Conservation (phyloP, 805 yeast species). For the Pichia nanzhaoensis region DNA sequence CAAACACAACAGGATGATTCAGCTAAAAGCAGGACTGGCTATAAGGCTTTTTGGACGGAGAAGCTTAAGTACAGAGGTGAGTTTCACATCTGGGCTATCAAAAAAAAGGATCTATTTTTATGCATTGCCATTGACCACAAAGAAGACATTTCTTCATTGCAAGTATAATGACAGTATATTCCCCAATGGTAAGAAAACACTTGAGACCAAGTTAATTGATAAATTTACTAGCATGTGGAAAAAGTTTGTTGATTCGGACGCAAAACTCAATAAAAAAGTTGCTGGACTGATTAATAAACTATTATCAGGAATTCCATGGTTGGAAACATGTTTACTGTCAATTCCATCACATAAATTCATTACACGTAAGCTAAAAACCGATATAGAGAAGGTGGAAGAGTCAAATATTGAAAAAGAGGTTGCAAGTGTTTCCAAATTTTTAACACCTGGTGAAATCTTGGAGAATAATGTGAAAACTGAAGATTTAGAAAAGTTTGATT, state of each 20-base stretch:
- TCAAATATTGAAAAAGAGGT: too few relatives aligned
- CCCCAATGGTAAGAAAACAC: constrained; percentile 26
- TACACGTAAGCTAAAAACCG: constrained; percentile 40
- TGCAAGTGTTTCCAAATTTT: not conserved
- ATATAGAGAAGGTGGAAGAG: constrained; percentile 3
- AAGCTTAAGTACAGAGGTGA: not conserved
- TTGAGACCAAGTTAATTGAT: constrained; percentile 37
- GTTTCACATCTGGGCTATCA: not conserved
- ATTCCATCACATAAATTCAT: constrained; percentile 65
- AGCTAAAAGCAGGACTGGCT: too few relatives aligned
- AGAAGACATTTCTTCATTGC: constrained; percentile 59
- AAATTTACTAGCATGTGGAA: constrained; percentile 59
- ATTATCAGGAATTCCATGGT: constrained; percentile 66
- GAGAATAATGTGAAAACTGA: constrained; percentile 15
- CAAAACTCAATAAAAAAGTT: constrained; percentile 50
- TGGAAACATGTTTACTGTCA: constrained; percentile 66
- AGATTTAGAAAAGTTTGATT: constrained; percentile 34
- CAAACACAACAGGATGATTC: too few relatives aligned
- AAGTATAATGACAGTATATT: constrained; percentile 41
- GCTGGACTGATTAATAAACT: constrained; percentile 46
- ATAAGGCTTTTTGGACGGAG: too few relatives aligned
- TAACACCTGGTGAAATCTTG: constrained; percentile 9
- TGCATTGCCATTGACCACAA: constrained; percentile 64
- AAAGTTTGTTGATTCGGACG: constrained; percentile 48
- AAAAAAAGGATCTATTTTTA: constrained; percentile 44